Base-by-base conservation (phyloP, 495 filamentous ascomycete species). In the Melanomma pulvis-pyrius region DNA sequence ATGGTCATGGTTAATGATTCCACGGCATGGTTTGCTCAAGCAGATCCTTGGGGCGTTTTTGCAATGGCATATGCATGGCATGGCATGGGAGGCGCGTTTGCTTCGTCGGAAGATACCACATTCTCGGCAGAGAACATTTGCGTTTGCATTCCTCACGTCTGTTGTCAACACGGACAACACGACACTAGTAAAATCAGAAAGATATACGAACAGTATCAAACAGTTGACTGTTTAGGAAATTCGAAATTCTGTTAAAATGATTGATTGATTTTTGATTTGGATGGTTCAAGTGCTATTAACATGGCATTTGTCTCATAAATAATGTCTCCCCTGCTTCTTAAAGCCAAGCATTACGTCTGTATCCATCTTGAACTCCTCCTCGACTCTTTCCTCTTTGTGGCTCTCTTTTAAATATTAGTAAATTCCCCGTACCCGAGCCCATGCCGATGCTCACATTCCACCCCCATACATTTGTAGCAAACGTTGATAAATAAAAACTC, bases 401-500 rank as follows among this genome's bases (percentile, higher is more conserved):
- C 39, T 11, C 9, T 12, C 8, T 12, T 44, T 44, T 44, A 15
- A 44, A 15, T 44, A 44, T 44, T 44, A 44, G 8, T 44, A 44
- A 44, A 12, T 44, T 6, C 17, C 4, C 39, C 13, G 13, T 36
- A 36, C 32, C 39, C 39, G n/a, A 15, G 3, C n/a, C 39, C 39
- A 44, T 44, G 39, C n/a, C n/a, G n/a, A n/a, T n/a, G n/a, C n/a
- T n/a, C n/a, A n/a, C 39, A 44, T 11, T 15, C 39, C 9, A 7
- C 39, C 39, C 39, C 9, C 39, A 44, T 15, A n/a, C 39, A 44
- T 44, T 11, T 17, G 2, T 17, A 44, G 39, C 17, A 44, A 6
- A 44, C 13, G n/a, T n/a, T n/a, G n/a, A 44, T 50, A 26, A 28
- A 50, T 50, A 24, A 29, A 13, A 56, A 50, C 59, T 32, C 59